phyloP scores from a whole-genome alignment of 2,329 filamentous ascomycete genomes.

The Phialemoniopsis sp. region DNA sequence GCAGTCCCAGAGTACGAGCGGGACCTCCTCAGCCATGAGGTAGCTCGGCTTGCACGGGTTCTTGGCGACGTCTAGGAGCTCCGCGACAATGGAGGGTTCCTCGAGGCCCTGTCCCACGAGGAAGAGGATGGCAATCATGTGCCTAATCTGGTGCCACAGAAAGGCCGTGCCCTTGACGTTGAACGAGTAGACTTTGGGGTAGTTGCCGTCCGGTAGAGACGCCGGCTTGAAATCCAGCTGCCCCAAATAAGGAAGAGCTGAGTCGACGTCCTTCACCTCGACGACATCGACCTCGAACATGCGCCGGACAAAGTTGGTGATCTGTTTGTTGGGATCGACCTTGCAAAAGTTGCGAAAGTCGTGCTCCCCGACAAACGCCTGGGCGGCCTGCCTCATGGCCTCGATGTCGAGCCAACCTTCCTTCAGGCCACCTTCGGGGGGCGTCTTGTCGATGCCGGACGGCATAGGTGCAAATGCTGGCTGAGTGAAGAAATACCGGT shows the following conservation, averaged over 20 bases:
- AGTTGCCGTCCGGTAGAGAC: constrained; percentile 9
- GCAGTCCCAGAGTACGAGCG: constrained; percentile 94
- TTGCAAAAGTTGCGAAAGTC: constrained; percentile 99
- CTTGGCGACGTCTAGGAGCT: constrained; percentile 67
- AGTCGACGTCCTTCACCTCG: constrained; percentile 52
- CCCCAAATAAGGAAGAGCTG: constrained; percentile 52
- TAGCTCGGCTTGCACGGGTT: constrained; percentile 80
- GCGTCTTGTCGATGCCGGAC: constrained; percentile 35
- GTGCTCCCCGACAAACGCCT: constrained; percentile 74
- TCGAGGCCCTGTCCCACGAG: constrained; percentile 87
- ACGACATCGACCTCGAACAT: constrained; percentile 81
- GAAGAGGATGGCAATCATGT: constrained; percentile 92
- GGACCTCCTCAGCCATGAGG: constrained; percentile 84
- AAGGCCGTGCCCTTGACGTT: constrained; percentile 88
- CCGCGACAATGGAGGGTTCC: constrained; percentile 63
- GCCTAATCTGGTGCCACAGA: constrained; percentile 95
- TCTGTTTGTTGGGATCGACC: constrained; percentile 84
- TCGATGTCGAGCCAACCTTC: constrained; percentile 84
- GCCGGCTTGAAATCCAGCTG: constrained; percentile 34
- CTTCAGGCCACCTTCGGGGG: constrained; percentile 23
- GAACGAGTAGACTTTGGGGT: constrained; percentile 78
- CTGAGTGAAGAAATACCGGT: constrained; percentile 97
- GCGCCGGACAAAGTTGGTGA: constrained; percentile 73
- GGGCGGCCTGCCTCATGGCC: constrained; percentile 80
- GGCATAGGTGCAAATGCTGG: constrained; percentile 75